phyloP scores from a whole-genome alignment of 768 basidiomycete species.

The Strobilomyces echinocephalus region DNA sequence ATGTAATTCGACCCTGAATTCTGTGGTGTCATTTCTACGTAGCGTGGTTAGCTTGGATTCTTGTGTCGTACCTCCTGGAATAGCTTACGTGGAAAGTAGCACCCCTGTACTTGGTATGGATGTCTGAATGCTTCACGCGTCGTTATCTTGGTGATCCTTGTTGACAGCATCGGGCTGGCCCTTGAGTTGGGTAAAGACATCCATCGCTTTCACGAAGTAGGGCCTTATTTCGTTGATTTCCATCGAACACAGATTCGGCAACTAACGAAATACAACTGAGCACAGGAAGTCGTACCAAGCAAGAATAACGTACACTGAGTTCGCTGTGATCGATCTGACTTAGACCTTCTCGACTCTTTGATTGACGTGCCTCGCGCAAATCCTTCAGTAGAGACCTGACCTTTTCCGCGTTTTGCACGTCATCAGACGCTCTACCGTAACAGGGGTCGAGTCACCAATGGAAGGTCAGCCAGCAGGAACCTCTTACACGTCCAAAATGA shows the following conservation, averaged over 20 bases:
- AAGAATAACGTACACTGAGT: constrained; percentile 57
- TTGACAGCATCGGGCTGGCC: constrained; percentile 13
- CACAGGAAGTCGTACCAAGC: background rate
- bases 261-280: constrained; percentile 35
- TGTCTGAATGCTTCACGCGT: background rate
- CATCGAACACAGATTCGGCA: constrained; percentile 82
- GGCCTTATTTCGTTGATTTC: constrained; percentile 94
- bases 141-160: constrained; percentile 4
- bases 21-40: background rate
- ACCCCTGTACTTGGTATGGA: background rate
- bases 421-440: constrained; percentile 74
- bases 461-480: background rate
- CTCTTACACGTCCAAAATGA: constrained; percentile 89
- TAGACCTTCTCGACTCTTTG: constrained; percentile 87
- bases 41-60: background rate
- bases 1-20: background rate
- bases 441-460: background rate
- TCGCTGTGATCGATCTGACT: constrained; percentile 75
- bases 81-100: background rate
- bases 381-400: constrained; percentile 86
- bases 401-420: constrained; percentile 79
- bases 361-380: constrained; percentile 91
- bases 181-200: constrained; percentile 56
- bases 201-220: constrained; percentile 82
- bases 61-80: background rate